Percentiles rank a stretch among this genome's conserved stretches.
Conservation (phyloP, 768 basidiomycete species). For the Fomitopsis pulvina region DNA sequence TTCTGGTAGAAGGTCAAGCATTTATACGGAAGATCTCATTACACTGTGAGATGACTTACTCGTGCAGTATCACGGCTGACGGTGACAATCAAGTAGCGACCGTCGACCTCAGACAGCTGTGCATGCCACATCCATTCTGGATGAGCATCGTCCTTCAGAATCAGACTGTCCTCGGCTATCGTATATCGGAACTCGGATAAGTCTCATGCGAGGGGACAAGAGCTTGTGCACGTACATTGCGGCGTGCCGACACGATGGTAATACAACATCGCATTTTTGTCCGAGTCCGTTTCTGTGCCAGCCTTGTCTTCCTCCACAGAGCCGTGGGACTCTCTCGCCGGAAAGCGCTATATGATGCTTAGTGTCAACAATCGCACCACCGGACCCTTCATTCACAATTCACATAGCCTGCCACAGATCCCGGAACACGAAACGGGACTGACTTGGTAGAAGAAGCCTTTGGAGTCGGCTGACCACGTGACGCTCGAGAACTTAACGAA, state of each 20-base stretch:
- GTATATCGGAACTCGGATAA: neutral
- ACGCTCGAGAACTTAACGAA: constrained; percentile 74
- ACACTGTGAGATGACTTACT: constrained; percentile 29
- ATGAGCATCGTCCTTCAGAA: constrained; percentile 56
- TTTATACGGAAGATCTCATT: no score
- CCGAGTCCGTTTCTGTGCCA: constrained; percentile 53
- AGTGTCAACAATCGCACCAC: neutral
- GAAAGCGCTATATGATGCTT: constrained; percentile 40
- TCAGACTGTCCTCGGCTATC: constrained; percentile 61
- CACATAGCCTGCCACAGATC: neutral
- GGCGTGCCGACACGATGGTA: constrained; percentile 70
- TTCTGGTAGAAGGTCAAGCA: constrained; percentile 35
- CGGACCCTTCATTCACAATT: neutral
- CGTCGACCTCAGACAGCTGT: constrained; percentile 52
- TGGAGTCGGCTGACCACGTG: constrained; percentile 71
- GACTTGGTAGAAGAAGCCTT: constrained; percentile 81
- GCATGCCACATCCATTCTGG: constrained; percentile 60
- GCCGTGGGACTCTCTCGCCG: constrained; percentile 41
- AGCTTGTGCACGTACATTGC: constrained; percentile 48
- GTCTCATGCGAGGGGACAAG: neutral
- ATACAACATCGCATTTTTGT: constrained; percentile 66
- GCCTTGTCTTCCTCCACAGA: constrained; percentile 40
- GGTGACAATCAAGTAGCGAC: constrained; percentile 53
- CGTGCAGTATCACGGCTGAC: constrained; percentile 55
- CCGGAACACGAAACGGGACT: constrained; percentile 12